Evolutionary conservation across 495 filamentous ascomycete genomes (phyloP), one percentile per base, ranked within the genome.

Genomic region (Parathielavia hyrcaniae): DNA sequence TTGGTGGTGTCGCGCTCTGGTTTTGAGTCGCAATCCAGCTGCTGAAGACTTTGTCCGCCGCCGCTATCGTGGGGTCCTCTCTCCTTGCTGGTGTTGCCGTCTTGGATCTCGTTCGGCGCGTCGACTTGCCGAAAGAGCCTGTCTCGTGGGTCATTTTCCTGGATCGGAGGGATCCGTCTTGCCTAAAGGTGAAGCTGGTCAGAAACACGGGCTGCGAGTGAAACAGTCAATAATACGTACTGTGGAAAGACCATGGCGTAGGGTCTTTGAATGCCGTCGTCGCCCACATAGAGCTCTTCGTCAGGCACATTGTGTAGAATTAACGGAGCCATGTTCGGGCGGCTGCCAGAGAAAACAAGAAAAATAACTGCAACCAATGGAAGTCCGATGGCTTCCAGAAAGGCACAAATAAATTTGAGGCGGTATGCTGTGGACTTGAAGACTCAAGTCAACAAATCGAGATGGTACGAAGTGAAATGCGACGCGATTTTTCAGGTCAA

Each of bases 271-370:
- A 81, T 64, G 49, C 80, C 80, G 67, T 82, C 80, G 41, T 80
- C 77, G 48, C 80, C 80, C 12, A 78, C 70, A 59, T 81, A 82
- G 14, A 80, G 73, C 63, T 82, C 80, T 32, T 81, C 79, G 60
- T 81, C 79, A 49, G 80, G 78, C 26, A 82, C 80, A 63, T 82
- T 81, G 67, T 82, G 80, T 26, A 82, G 67, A 61, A 82, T 80
- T 44, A 82, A 69, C 45, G 80, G 80, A 36, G 77, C 71, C 79
- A 81, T 82, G 50, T 61, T 66, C 49, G 55, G 60, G 55, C n/a
- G 6, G 36, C 20, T 20, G 48, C 17, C n/a, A 35, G 34, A 52
- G 41, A 17, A 23, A 13, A 11, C n/a, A 45, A 13, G n/a, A 47
- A 7, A 38, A 17, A 19, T 13, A 23, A 23, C 20, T 10, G 23